These are phyloP conservation scores for Yueomyces sinensis DNA, from an alignment of 805 yeast genomes.

Conservation along the genomic window DNA sequence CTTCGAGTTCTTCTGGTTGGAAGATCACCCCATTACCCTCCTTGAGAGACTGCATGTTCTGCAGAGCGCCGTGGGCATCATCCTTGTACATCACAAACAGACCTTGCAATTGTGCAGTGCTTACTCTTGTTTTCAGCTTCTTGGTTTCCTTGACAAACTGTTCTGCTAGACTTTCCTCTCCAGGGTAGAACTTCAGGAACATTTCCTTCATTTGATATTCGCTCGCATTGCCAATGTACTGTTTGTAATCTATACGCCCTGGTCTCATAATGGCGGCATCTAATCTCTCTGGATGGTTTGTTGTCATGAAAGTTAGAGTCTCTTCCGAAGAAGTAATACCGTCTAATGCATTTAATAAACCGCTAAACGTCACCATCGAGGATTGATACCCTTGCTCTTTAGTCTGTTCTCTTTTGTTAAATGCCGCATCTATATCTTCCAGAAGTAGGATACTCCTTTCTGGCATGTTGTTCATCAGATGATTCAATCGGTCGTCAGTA, in stretches of 20 bases:
- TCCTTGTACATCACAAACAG: constrained; percentile 84
- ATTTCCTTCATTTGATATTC: constrained; percentile 64
- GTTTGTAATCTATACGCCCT: constrained; percentile 83
- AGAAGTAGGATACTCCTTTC: constrained; percentile 70
- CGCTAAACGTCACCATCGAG: constrained; percentile 94
- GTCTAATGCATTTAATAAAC: constrained; percentile 83
- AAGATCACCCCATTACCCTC: too few species aligned
- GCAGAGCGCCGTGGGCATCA: constrained; percentile 54
- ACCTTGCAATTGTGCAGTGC: constrained; percentile 94
- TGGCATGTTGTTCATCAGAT: constrained; percentile 92
- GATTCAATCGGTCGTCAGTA: constrained; percentile 90
- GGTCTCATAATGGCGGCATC: constrained; percentile 93
- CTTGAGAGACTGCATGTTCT: background rate
- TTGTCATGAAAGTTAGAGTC: constrained; percentile 93
- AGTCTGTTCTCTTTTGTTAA: constrained; percentile 64
- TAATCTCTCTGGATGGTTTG: constrained; percentile 88
- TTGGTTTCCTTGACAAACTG: constrained; percentile 30
- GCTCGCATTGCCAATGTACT: constrained; percentile 76
- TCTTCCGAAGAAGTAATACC: constrained; percentile 98
- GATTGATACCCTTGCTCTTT: constrained; percentile 67
- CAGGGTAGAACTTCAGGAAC: constrained; percentile 80
- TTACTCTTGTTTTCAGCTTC: constrained; percentile 42
- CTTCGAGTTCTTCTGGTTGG: too few species aligned
- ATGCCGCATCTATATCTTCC: constrained; percentile 96
- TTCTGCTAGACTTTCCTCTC: constrained; percentile 38